Evolutionary conservation across 2,329 filamentous ascomycete species (phyloP).

Genomic region (Macrophomina tecta): DNA sequence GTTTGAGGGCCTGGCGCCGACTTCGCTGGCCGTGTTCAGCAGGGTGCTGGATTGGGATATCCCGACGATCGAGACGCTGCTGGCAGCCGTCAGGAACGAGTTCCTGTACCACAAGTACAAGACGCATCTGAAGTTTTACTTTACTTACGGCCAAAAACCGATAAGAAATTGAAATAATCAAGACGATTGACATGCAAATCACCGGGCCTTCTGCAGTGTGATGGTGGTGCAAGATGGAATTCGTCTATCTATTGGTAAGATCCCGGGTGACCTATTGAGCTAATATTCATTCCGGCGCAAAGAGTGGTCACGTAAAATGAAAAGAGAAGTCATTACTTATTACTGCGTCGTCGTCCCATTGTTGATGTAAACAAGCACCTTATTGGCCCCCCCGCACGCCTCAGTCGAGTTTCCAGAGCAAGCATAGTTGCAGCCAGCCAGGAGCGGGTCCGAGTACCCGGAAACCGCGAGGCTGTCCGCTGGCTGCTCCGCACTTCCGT

Average conservation of each 20-base stretch:
- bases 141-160: constrained; percentile 41
- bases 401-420: constrained; percentile 24
- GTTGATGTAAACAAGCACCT: constrained; percentile 14
- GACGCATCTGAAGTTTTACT: constrained; percentile 44
- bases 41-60: constrained; percentile 45
- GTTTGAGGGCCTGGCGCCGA: constrained; percentile 41
- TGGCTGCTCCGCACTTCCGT: constrained; percentile 40
- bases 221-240: neutral
- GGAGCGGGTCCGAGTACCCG: neutral
- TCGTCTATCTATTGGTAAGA: no score
- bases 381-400: constrained; percentile 15
- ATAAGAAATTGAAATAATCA: constrained; percentile 17
- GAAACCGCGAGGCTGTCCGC: neutral
- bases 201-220: neutral
- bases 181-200: no score
- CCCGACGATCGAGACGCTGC: constrained; percentile 42
- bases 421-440: constrained; percentile 10
- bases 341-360: neutral
- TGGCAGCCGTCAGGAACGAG: constrained; percentile 41
- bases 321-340: neutral
- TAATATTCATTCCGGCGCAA: neutral
- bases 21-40: constrained; percentile 43
- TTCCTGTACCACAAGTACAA: constrained; percentile 39
- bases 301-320: neutral
- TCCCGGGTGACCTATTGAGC: no score